phyloP scores from a whole-genome alignment of 2,329 filamentous ascomycete species.

The Xylariaceae sp. region DNA sequence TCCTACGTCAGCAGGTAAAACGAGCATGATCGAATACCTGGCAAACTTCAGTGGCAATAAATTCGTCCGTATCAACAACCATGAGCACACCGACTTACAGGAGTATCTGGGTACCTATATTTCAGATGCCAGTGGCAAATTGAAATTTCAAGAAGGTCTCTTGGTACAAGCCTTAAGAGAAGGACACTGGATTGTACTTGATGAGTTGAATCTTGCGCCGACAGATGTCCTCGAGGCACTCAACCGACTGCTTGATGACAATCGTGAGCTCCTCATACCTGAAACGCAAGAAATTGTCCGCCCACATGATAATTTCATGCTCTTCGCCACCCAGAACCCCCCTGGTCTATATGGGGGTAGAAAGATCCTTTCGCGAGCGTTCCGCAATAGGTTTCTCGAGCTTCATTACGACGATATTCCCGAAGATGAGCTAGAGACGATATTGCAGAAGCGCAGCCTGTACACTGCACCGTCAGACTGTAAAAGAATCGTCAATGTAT shows the following conservation, averaged over 20 bases:
- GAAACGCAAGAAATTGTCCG: slow-evolving; percentile 93
- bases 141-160: slow-evolving; percentile 89
- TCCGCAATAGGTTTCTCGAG: slow-evolving; percentile 94
- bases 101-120: slow-evolving; percentile 96
- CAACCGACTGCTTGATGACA: slow-evolving; percentile 93
- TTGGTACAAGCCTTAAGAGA: slow-evolving; percentile 88
- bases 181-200: slow-evolving; percentile 96
- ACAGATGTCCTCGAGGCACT: slow-evolving; percentile 95
- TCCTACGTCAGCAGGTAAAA: slow-evolving; percentile 95
- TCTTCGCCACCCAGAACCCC: slow-evolving; percentile 97
- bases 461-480: slow-evolving; percentile 89
- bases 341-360: slow-evolving; percentile 91
- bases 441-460: slow-evolving; percentile 81
- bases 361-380: slow-evolving; percentile 88
- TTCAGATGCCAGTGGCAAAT: slow-evolving; percentile 76
- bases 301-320: slow-evolving; percentile 92
- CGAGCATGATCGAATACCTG: slow-evolving; percentile 98
- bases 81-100: slow-evolving; percentile 96
- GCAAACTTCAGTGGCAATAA: slow-evolving; percentile 96
- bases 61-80: slow-evolving; percentile 98
- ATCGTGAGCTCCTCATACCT: slow-evolving; percentile 89
- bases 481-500: slow-evolving; percentile 84
- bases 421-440: slow-evolving; percentile 86
- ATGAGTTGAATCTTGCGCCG: slow-evolving; percentile 93
- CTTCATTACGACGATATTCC: slow-evolving; percentile 98